phyloP scores from a whole-genome alignment of 176 grass and related monocot genomes.

The Areca catechu region DNA sequence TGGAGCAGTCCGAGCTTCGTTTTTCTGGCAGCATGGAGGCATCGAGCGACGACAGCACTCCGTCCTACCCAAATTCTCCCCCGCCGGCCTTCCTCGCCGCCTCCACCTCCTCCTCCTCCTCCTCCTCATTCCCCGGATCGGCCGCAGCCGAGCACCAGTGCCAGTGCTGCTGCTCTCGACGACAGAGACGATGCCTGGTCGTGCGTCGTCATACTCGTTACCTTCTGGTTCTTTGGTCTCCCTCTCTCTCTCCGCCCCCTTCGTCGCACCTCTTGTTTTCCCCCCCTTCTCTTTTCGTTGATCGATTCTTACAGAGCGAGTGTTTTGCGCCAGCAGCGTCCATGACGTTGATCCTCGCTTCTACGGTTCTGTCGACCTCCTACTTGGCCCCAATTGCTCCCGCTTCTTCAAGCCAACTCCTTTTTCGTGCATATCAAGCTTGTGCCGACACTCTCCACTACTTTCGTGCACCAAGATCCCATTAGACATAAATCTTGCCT shows the following conservation, averaged over 20 bases:
- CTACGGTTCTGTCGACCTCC: conserved; percentile 34
- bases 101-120: neutral
- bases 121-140: conserved; percentile 1
- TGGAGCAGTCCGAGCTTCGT: too few species aligned
- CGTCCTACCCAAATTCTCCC: too few species aligned
- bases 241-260: neutral
- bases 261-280: neutral
- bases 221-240: conserved; percentile 44
- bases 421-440: conserved; percentile 32
- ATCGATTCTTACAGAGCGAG: neutral
- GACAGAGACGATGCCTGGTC: conserved; percentile 30
- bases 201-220: conserved; percentile 37
- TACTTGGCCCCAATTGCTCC: conserved; percentile 38
- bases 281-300: neutral
- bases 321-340: conserved; percentile 26
- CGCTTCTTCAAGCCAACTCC: conserved; percentile 39
- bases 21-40: too few species aligned
- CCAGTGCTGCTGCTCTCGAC: neutral
- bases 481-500: too few species aligned
- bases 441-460: neutral
- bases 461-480: neutral
- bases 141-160: conserved; percentile 1
- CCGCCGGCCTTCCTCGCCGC: neutral
- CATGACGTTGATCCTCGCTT: conserved; percentile 37
- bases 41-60: too few species aligned